Evolutionary conservation across 108 stramenopile species (phyloP).

Genomic region (Conticribra weissflogii): DNA sequence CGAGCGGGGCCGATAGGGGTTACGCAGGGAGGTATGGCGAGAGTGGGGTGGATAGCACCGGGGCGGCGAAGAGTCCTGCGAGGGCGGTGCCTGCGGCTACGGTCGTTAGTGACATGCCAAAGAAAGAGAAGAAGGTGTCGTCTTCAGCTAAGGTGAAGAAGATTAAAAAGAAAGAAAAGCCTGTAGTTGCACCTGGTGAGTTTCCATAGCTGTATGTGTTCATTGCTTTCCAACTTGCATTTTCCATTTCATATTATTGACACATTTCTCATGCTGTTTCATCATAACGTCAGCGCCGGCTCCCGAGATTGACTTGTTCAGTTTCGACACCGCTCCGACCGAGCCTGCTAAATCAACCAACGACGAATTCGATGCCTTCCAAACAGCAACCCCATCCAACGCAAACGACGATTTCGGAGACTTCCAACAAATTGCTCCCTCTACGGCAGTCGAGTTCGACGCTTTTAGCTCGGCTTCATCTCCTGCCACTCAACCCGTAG

Average conservation of each 20-base stretch:
- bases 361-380: slow-evolving; percentile 47
- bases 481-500: slow-evolving; percentile 8
- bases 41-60: slow-evolving; percentile 36
- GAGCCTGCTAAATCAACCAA: slow-evolving; percentile 36
- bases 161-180: slow-evolving; percentile 78
- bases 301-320: slow-evolving; percentile 73
- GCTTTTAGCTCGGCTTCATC: slow-evolving; percentile 53
- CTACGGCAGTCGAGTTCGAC: slow-evolving; percentile 55
- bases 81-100: slow-evolving; percentile 72
- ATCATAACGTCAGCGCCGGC: slow-evolving; percentile 12
- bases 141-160: slow-evolving; percentile 68
- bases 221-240: too few relatives aligned
- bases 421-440: slow-evolving; percentile 44
- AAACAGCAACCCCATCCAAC: slow-evolving; percentile 24
- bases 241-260: too few relatives aligned
- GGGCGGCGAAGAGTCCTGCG: slow-evolving; percentile 20
- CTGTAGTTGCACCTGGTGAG: slow-evolving; percentile 53
- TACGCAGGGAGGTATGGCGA: slow-evolving; percentile 56
- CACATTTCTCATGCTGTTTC: too few relatives aligned
- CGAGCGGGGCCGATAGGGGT: slow-evolving; percentile 30
- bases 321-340: slow-evolving; percentile 55
- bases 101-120: slow-evolving; percentile 21
- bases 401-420: slow-evolving; percentile 56
- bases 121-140: slow-evolving; percentile 21
- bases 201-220: too few relatives aligned